A percentile compares a stretch with the other conserved stretches of the same genome.
Evolutionary conservation across 371 early-diverging fungal species (phyloP).

Genomic region (Mortierella sp.): DNA sequence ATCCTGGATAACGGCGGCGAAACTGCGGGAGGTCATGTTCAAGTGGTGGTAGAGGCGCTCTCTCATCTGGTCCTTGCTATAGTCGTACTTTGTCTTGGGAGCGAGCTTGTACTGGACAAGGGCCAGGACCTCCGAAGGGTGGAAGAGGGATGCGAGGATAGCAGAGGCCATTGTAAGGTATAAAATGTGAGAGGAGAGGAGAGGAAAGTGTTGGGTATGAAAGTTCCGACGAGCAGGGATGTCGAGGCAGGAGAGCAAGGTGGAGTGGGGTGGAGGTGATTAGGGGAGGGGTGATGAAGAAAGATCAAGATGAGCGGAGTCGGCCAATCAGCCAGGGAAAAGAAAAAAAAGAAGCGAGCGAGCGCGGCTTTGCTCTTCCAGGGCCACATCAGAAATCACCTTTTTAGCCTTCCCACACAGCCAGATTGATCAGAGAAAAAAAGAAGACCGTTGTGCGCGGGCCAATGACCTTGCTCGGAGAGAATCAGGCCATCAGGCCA

Average conservation of each 20-base stretch:
- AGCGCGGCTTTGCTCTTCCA: neutral
- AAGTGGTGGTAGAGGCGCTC: conserved; percentile 91
- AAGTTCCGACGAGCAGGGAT: neutral
- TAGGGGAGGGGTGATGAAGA: conserved; percentile 2
- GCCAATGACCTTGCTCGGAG: conserved; percentile 21
- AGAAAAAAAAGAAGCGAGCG: neutral
- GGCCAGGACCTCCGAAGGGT: conserved; percentile 90
- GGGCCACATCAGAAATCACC: neutral
- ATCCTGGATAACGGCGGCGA: conserved; percentile 95
- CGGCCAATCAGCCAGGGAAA: neutral
- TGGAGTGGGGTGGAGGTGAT: neutral
- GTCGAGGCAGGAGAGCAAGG: neutral
- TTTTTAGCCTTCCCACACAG: neutral
- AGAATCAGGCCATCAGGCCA: conserved; percentile 32
- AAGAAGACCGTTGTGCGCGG: neutral
- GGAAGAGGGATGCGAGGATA: conserved; percentile 76
- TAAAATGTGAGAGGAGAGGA: neutral
- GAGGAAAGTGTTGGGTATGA: neutral
- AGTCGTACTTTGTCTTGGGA: conserved; percentile 65
- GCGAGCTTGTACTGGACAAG: conserved; percentile 83
- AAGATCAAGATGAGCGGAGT: conserved; percentile 14
- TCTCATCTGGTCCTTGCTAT: conserved; percentile 70
- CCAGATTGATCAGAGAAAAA: neutral
- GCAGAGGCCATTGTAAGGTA: conserved; percentile 48
- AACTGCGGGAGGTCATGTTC: conserved; percentile 94